Evolutionary conservation across 352 stramenopile genomes (phyloP), one percentile per base, ranked within the genome.

Genomic region (Globisporangium yorkense): DNA sequence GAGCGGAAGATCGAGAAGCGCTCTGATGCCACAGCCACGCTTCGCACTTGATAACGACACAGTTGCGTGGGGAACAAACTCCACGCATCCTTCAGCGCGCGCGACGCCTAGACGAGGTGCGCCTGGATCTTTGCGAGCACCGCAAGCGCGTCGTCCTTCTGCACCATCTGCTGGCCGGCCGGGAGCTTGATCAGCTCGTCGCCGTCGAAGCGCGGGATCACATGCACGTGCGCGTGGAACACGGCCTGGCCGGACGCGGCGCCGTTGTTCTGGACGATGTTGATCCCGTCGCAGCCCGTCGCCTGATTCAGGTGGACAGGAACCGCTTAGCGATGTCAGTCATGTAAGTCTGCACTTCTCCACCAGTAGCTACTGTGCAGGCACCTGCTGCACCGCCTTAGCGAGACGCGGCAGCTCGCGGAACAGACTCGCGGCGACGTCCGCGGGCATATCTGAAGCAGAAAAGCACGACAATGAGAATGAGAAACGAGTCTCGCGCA

Each of bases 251-350:
- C 84, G 1, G 84, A 56, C 10, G 80, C 66, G 1, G 66, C 27
- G 31, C 80, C 80, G 57, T 94, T 94, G 75, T 94, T 92, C 71
- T 94, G 81, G 31, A 94, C 63, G 65, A 94, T 84, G 61, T 92
- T 91, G 62, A 92, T 61, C 37, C 84, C 82, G 27, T 82, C 71
- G 27, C 70, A 72, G 8, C 77, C 79, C 4, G 83, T 89, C 21
- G 84, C 84, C 60, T 80, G 41, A 8, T 5, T 37, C 33, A 6
- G 31, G 2, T 6, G 35, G 35, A 15, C 2, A 40, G 12, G 10
- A 10, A 5, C 37, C 37, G 10, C 2, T 18, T 16, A 10, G 12
- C 37, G 37, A 41, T n/a, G 2, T 41, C 37, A 41, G 13, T 3
- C 9, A 18, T 41, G 8, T 9, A 35, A 35, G 31, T 8, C 31